phyloP scores from a whole-genome alignment of 2,329 filamentous ascomycete species.

The Aulographum hederae region DNA sequence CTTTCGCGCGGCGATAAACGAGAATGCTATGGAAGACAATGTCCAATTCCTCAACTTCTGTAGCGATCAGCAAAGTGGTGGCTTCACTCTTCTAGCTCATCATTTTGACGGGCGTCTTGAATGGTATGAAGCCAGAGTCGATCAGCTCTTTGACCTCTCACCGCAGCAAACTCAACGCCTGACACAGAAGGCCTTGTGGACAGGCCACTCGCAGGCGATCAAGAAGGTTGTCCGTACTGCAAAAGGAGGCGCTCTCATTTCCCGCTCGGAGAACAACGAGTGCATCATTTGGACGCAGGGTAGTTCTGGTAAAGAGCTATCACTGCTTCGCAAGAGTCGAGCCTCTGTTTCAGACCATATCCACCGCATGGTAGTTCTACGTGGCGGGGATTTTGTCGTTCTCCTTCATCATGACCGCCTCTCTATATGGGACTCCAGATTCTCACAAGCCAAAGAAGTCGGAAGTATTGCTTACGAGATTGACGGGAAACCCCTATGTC shows the following conservation, averaged over 20 bases:
- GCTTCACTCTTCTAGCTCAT: slow-evolving; percentile 59
- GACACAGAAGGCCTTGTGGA: slow-evolving; percentile 50
- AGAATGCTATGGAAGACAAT: slow-evolving; percentile 29
- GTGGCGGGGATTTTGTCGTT: slow-evolving; percentile 63
- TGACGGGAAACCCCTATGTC: slow-evolving; percentile 56
- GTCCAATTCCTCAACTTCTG: slow-evolving; percentile 59
- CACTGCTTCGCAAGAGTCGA: slow-evolving; percentile 46
- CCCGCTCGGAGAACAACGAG: slow-evolving; percentile 61
- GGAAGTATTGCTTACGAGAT: slow-evolving; percentile 39
- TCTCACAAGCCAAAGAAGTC: slow-evolving; percentile 38
- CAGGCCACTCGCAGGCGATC: slow-evolving; percentile 64
- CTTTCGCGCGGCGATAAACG: slow-evolving; percentile 17
- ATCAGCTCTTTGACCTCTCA: slow-evolving; percentile 61
- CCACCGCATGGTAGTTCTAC: slow-evolving; percentile 60
- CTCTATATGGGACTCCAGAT: slow-evolving; percentile 63
- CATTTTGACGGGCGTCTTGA: slow-evolving; percentile 72
- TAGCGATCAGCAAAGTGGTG: slow-evolving; percentile 38
- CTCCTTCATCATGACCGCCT: slow-evolving; percentile 56
- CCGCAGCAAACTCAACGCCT: slow-evolving; percentile 39
- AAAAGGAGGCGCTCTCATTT: slow-evolving; percentile 62
- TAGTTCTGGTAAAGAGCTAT: slow-evolving; percentile 29
- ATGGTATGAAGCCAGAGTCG: slow-evolving; percentile 61
- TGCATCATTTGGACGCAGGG: slow-evolving; percentile 68
- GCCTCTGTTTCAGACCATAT: slow-evolving; percentile 54
- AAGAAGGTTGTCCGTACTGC: slow-evolving; percentile 78